Evolutionary conservation across 805 yeast genomes (phyloP).

Genomic region (Monosporozyma servazzii): DNA sequence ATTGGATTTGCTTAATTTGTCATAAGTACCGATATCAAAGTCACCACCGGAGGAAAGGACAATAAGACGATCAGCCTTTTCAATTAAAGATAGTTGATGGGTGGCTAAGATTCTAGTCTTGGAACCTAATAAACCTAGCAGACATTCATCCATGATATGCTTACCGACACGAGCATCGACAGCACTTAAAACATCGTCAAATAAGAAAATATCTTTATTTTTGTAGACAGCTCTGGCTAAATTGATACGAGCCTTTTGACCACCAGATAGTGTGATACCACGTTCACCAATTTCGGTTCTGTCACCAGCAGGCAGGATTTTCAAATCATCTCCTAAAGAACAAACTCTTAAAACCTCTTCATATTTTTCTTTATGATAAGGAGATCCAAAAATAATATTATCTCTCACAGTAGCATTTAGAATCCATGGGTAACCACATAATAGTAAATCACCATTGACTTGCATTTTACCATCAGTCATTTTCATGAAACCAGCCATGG

Average conservation of each 20-base stretch:
- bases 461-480: conserved; percentile 42
- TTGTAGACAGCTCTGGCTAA: conserved; percentile 75
- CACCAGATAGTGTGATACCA: conserved; percentile 82
- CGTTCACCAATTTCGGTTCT: conserved; percentile 75
- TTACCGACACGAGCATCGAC: conserved; percentile 84
- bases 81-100: conserved; percentile 68
- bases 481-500: conserved; percentile 65
- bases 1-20: conserved; percentile 40
- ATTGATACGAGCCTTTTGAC: conserved; percentile 76
- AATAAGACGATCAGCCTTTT: conserved; percentile 58
- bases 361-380: conserved; percentile 44
- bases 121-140: conserved; percentile 44
- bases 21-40: conserved; percentile 51
- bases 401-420: conserved; percentile 72
- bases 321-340: conserved; percentile 56
- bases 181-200: conserved; percentile 78
- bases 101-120: conserved; percentile 75
- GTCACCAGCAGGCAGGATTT: conserved; percentile 65
- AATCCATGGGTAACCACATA: conserved; percentile 72
- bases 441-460: conserved; percentile 43
- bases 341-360: conserved; percentile 51
- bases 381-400: conserved; percentile 60
- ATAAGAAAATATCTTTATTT: conserved; percentile 51
- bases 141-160: conserved; percentile 62
- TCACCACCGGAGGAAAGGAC: conserved; percentile 58